These are phyloP conservation scores for Cryptococcus sp. DNA, from an alignment of 1,284 basidiomycete genomes.

Conservation along the genomic window DNA sequence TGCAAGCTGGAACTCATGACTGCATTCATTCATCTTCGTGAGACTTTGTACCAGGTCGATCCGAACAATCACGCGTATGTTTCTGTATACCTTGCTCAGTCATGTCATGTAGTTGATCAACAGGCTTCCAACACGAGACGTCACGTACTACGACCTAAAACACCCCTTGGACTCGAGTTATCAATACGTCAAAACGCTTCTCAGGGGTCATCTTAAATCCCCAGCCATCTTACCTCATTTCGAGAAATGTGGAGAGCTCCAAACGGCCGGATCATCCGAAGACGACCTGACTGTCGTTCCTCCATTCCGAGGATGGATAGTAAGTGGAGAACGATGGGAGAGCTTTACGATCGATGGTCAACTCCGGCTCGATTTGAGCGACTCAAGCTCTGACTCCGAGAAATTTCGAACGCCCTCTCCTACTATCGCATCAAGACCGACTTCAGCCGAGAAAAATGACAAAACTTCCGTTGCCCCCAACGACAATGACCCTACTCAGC, in stretches of 20 bases:
- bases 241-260: constrained; percentile 10
- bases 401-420: too few species aligned
- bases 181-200: constrained; percentile 51
- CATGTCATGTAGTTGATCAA: neutral
- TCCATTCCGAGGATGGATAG: constrained; percentile 62
- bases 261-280: constrained; percentile 1
- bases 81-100: neutral
- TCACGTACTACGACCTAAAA: constrained; percentile 50
- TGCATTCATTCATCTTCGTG: constrained; percentile 39
- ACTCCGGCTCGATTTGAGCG: neutral
- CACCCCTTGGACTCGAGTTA: constrained; percentile 45
- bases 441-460: too few species aligned
- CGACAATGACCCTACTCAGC: too few species aligned
- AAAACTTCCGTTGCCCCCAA: too few species aligned
- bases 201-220: constrained; percentile 47
- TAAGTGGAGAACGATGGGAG: constrained; percentile 55
- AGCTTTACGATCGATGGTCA: constrained; percentile 46
- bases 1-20: constrained; percentile 50
- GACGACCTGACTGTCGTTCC: constrained; percentile 6
- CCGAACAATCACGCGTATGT: neutral
- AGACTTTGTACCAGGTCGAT: constrained; percentile 11
- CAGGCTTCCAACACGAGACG: neutral
- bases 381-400: too few species aligned
- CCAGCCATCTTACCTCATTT: constrained; percentile 4
- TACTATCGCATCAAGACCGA: too few species aligned